phyloP scores from a whole-genome alignment of 768 basidiomycete species.

The Glaciozyma martinii region DNA sequence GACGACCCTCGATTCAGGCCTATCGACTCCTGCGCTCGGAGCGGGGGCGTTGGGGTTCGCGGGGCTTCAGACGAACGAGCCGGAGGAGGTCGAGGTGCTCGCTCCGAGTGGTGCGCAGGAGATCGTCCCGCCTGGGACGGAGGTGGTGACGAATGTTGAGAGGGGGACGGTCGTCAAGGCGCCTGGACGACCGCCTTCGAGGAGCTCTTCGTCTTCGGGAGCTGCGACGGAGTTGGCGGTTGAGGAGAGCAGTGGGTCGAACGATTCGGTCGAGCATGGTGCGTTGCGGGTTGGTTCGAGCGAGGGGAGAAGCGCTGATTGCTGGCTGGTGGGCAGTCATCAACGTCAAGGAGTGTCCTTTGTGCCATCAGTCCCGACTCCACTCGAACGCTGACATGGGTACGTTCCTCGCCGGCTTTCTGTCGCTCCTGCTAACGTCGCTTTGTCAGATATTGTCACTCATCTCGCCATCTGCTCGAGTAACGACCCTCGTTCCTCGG shows the following conservation, averaged over 20 bases:
- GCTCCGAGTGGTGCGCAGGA: conserved; percentile 19
- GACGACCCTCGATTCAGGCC: conserved; percentile 38
- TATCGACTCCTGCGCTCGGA: not conserved
- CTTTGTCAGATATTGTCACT: conserved; percentile 68
- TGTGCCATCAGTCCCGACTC: conserved; percentile 81
- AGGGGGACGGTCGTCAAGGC: conserved; percentile 17
- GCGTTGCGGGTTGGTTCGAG: not conserved
- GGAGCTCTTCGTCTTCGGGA: conserved; percentile 6
- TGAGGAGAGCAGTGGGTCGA: not conserved
- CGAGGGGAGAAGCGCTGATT: not conserved
- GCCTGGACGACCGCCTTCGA: conserved; percentile 5
- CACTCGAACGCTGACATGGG: conserved; percentile 71
- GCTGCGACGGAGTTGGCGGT: conserved; percentile 2
- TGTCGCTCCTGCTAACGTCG: not conserved
- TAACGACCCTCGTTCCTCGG: conserved; percentile 79
- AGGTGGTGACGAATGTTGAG: conserved; percentile 17
- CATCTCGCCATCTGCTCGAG: conserved; percentile 95
- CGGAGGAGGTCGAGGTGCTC: not conserved
- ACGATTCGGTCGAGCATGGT: conserved; percentile 18
- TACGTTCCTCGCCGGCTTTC: not conserved
- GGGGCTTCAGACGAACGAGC: not conserved
- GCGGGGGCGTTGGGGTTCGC: not conserved
- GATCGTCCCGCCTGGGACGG: conserved; percentile 18
- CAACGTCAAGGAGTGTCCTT: conserved; percentile 86
- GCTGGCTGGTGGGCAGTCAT: conserved; percentile 48